Percentiles rank a stretch among this genome's conserved stretches.
Conservation (phyloP, 345 rosid genomes). For the Citrus unshiu region DNA sequence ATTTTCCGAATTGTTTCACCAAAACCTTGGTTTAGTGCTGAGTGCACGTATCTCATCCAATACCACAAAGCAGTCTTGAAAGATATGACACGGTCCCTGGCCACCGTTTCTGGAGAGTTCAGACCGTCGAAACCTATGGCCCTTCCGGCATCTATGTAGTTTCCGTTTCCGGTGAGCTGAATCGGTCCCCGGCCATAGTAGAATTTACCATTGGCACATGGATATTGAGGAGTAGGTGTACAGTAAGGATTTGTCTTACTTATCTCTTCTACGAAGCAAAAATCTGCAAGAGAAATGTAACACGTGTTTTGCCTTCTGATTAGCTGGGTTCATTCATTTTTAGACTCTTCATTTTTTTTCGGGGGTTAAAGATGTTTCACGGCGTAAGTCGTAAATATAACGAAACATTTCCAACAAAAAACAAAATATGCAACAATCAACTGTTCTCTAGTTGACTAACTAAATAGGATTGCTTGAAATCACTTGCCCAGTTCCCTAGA, state of each 20-base stretch:
- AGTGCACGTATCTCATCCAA: conserved; percentile 57
- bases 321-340: no score
- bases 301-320: no score
- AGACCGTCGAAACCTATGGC: conserved; percentile 52
- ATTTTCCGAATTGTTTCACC: conserved; percentile 6
- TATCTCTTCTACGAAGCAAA: conserved; percentile 58
- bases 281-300: conserved; percentile 26
- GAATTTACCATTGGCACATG: conserved; percentile 46
- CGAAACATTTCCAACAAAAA: no score
- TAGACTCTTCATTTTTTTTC: no score
- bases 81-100: conserved; percentile 44
- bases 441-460: no score
- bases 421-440: no score
- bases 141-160: conserved; percentile 60
- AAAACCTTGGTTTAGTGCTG: conserved; percentile 46
- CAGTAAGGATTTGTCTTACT: conserved; percentile 44
- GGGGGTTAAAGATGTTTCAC: no score
- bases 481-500: no score
- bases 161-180: conserved; percentile 63
- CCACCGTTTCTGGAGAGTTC: conserved; percentile 57
- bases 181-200: conserved; percentile 68
- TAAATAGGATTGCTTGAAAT: no score
- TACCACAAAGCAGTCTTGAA: conserved; percentile 73
- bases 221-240: conserved; percentile 36
- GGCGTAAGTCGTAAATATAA: no score